Conservation (phyloP, 1,139 yeast genomes). For the Geotrichum australiense region DNA sequence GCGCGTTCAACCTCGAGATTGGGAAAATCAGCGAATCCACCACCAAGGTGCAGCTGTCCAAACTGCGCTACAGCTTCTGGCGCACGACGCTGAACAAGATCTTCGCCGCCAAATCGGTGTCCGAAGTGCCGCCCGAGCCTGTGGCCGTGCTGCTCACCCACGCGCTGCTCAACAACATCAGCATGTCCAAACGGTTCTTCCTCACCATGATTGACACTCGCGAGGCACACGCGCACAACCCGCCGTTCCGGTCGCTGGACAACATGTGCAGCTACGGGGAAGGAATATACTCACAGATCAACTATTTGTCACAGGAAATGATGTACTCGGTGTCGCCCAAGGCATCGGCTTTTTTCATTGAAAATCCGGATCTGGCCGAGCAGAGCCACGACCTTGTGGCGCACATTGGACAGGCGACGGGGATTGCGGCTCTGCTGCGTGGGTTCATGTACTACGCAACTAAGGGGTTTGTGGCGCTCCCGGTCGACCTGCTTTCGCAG, state of each 20-base stretch:
- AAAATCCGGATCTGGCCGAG: slow-evolving; percentile 39
- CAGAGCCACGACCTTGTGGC: slow-evolving; percentile 54
- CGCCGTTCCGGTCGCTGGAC: slow-evolving; percentile 46
- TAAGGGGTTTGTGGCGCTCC: slow-evolving; percentile 47
- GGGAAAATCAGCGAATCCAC: slow-evolving; percentile 52
- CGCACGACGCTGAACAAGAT: slow-evolving; percentile 32
- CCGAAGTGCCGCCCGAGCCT: slow-evolving; percentile 49
- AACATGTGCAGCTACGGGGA: slow-evolving; percentile 74
- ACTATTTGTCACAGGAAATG: slow-evolving; percentile 59
- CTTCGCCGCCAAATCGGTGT: slow-evolving; percentile 24
- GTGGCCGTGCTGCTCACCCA: slow-evolving; percentile 44
- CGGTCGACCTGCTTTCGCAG: slow-evolving; percentile 53
- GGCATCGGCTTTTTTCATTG: slow-evolving; percentile 45
- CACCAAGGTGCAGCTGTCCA: slow-evolving; percentile 34
- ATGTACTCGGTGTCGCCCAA: slow-evolving; percentile 58
- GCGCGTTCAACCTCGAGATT: slow-evolving; percentile 64
- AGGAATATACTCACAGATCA: slow-evolving; percentile 69
- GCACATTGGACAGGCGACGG: slow-evolving; percentile 77
- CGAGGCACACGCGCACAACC: slow-evolving; percentile 41
- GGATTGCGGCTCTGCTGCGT: slow-evolving; percentile 59
- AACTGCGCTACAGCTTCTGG: slow-evolving; percentile 38
- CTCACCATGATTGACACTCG: slow-evolving; percentile 59
- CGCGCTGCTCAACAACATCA: slow-evolving; percentile 33
- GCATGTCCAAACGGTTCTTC: slow-evolving; percentile 49
- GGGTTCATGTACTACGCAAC: slow-evolving; percentile 56